Base-by-base conservation (phyloP, 2,329 filamentous ascomycete genomes). In the Penicillium polonicum region DNA sequence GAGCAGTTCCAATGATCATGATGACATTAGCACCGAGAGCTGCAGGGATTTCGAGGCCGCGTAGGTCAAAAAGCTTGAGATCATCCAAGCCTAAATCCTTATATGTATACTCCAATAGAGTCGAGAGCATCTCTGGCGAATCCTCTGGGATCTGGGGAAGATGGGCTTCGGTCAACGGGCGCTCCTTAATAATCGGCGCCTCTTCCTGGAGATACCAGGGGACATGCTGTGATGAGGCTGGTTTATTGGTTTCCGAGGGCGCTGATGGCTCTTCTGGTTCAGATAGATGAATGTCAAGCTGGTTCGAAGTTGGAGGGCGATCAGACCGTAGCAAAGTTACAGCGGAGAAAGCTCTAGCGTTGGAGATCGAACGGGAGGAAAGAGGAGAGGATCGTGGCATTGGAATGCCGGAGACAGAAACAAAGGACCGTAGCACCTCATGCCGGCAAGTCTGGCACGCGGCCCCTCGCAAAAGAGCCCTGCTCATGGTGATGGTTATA, bases 1-100 rank as follows among this genome's bases (percentile, higher is more conserved):
- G 88, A 15, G 93, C 91, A 9, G 92, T 96, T 41, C 89, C 92
- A 62, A 99, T 86, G 31, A 99, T 77, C 94, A 97, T 97, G 53
- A 99, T 83, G 29, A 97, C 82, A 67, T 93, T 92, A 2, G 90
- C 85, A 1, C 94, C 94, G 1, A 99, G 82, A 0, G 92, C 92
- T 0, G 93, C 88, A 0, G 92, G 90, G 0, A 92, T 92, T 66
- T 97, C 90, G 49, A 97, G 82, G 38, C 85, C 79, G 56, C 94
- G 90, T 33, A 99, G 81, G 70, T 99, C 94, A 48, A 96, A 80
- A 6, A 99, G 76, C 1, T 82, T 82, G 46, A 99, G 80, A 56
- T 92, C 85, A 70, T 97, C 91, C 41, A 99, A 80, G 36, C 94
- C 94, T 65, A 96, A 85, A 31, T 96, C 90, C 59, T 92, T 85